These are phyloP conservation scores for Saitozyma podzolica DNA, from an alignment of 768 basidiomycete genomes.

Conservation along the genomic window DNA sequence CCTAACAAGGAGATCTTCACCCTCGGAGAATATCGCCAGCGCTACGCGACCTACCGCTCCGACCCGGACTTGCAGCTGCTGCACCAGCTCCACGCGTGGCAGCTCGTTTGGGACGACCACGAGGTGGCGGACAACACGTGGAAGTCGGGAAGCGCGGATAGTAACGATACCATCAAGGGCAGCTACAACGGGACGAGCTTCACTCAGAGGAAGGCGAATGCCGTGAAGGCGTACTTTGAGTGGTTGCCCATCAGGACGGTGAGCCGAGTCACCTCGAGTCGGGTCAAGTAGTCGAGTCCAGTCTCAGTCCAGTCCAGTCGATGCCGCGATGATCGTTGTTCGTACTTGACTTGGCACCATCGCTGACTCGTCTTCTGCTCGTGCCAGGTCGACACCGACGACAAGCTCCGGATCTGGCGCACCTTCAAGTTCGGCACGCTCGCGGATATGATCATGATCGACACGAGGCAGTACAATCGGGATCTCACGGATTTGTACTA, in stretches of 20 bases:
- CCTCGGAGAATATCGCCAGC: conserved; percentile 55
- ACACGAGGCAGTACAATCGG: conserved; percentile 64
- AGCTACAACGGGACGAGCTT: conserved; percentile 63
- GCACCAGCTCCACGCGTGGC: conserved; percentile 61
- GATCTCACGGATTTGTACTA: conserved; percentile 64
- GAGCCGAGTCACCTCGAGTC: conserved; percentile 1
- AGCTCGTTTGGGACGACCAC: conserved; percentile 55
- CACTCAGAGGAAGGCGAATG: conserved; percentile 63
- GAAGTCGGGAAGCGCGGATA: conserved; percentile 62
- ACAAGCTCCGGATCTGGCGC: conserved; percentile 64
- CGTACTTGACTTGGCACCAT: no score
- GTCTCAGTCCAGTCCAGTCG: no score
- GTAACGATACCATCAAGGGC: conserved; percentile 60
- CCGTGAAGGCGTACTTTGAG: conserved; percentile 36
- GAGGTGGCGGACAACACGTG: conserved; percentile 63
- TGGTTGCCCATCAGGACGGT: conserved; percentile 61
- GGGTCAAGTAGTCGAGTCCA: neutral
- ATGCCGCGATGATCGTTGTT: no score
- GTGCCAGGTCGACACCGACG: conserved; percentile 59
- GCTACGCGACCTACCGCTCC: conserved; percentile 59
- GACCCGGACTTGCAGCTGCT: conserved; percentile 58
- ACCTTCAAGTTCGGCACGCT: conserved; percentile 67
- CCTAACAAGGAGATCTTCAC: conserved; percentile 63
- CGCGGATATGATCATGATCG: conserved; percentile 65
- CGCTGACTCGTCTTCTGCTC: neutral